These are phyloP conservation scores for Phaeosphaeria sp. DNA, from an alignment of 2,329 filamentous ascomycete genomes.

Conservation along the genomic window DNA sequence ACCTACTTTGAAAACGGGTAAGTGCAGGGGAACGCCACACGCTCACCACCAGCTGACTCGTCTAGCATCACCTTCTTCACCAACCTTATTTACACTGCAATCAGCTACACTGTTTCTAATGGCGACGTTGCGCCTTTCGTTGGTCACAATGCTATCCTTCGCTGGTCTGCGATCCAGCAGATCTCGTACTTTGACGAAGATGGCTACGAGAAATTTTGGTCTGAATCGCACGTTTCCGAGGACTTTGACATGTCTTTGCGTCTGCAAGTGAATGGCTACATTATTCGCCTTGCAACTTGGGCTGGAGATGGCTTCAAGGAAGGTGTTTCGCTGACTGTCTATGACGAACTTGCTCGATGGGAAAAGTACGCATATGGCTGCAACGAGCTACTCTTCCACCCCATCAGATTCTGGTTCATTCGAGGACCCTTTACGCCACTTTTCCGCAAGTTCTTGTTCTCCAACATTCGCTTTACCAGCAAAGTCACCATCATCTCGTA, in stretches of 20 bases:
- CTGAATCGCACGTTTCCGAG: constrained; percentile 76
- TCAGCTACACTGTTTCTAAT: constrained; percentile 72
- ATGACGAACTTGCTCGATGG: constrained; percentile 75
- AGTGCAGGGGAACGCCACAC: neutral
- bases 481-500: constrained; percentile 77
- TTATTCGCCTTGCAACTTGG: constrained; percentile 73
- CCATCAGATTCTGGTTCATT: constrained; percentile 66
- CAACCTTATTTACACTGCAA: constrained; percentile 77
- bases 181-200: constrained; percentile 53
- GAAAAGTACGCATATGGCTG: constrained; percentile 76
- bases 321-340: constrained; percentile 75
- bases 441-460: constrained; percentile 66
- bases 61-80: constrained; percentile 76
- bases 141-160: constrained; percentile 77
- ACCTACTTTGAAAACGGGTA: constrained; percentile 74
- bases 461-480: constrained; percentile 68
- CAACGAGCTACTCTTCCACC: constrained; percentile 76
- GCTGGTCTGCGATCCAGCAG: constrained; percentile 71
- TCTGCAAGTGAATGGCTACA: constrained; percentile 73
- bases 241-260: constrained; percentile 80
- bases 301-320: constrained; percentile 75
- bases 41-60: neutral
- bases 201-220: constrained; percentile 72
- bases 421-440: constrained; percentile 71
- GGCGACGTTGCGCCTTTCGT: constrained; percentile 79